phyloP scores from a whole-genome alignment of 2,329 filamentous ascomycete species.

The Aureobasidium sp. region DNA sequence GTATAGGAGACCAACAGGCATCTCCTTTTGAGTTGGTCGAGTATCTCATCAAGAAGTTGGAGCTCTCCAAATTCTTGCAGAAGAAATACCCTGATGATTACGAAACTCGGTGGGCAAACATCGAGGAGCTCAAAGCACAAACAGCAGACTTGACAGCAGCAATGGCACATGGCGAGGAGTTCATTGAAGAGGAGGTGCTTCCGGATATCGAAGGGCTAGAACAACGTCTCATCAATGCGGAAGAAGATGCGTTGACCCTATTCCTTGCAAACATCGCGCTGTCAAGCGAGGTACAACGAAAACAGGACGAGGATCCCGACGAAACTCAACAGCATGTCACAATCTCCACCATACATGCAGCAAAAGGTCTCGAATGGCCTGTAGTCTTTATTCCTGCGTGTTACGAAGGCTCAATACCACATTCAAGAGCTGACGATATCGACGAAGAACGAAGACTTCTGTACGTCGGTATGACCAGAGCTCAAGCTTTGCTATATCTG shows the following conservation, averaged over 20 bases:
- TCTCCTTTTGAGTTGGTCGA: slow-evolving; percentile 57
- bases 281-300: slow-evolving; percentile 79
- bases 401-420: slow-evolving; percentile 92
- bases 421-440: slow-evolving; percentile 84
- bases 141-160: slow-evolving; percentile 73
- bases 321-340: slow-evolving; percentile 66
- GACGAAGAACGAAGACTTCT: slow-evolving; percentile 90
- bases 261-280: slow-evolving; percentile 94
- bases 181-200: slow-evolving; percentile 55
- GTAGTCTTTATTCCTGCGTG: slow-evolving; percentile 93
- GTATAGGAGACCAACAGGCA: slow-evolving; percentile 38
- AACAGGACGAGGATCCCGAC: slow-evolving; percentile 63
- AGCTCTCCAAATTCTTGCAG: slow-evolving; percentile 79
- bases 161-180: slow-evolving; percentile 41
- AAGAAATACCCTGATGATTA: slow-evolving; percentile 77
- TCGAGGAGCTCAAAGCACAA: slow-evolving; percentile 87
- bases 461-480: slow-evolving; percentile 97
- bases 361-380: slow-evolving; percentile 97
- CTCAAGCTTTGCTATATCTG: slow-evolving; percentile 86
- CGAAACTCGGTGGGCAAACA: slow-evolving; percentile 86
- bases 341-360: slow-evolving; percentile 95
- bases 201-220: slow-evolving; percentile 76
- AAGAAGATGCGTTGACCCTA: slow-evolving; percentile 73
- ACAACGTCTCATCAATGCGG: slow-evolving; percentile 58
- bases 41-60: slow-evolving; percentile 69